These are phyloP conservation scores for Talaromyces rugulosus DNA, from an alignment of 2,329 filamentous ascomycete genomes.

Conservation along the genomic window DNA sequence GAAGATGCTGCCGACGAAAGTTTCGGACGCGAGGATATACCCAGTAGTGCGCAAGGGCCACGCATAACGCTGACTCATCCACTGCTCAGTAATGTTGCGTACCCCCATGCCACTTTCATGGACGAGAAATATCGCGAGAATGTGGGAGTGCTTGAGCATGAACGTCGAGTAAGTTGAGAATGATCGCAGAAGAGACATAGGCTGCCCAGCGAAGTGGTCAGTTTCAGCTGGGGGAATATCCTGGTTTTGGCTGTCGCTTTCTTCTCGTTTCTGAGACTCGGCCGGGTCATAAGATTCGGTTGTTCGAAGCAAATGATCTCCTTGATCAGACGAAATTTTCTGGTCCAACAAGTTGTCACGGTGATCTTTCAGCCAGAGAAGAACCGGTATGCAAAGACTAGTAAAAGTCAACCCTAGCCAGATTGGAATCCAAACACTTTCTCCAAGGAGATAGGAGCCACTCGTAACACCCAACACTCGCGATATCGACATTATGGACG, in stretches of 20 bases:
- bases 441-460: not conserved
- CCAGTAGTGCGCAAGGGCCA: not conserved
- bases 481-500: not conserved
- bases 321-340: not conserved
- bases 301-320: not conserved
- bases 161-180: not conserved
- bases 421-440: not conserved
- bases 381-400: not conserved
- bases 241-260: not conserved
- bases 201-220: not conserved
- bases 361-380: not conserved
- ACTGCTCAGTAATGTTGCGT: not conserved
- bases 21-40: not conserved
- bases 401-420: not conserved
- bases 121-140: not conserved
- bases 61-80: not conserved
- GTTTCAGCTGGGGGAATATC: not conserved
- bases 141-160: not conserved
- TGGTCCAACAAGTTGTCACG: not conserved
- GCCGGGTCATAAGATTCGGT: not conserved
- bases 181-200: not conserved
- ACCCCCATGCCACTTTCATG: not conserved
- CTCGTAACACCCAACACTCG: not conserved
- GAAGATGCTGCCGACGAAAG: not conserved
- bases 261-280: not conserved